Conservation (phyloP, 148 eudicot species). For the Amaranthus palmeri region DNA sequence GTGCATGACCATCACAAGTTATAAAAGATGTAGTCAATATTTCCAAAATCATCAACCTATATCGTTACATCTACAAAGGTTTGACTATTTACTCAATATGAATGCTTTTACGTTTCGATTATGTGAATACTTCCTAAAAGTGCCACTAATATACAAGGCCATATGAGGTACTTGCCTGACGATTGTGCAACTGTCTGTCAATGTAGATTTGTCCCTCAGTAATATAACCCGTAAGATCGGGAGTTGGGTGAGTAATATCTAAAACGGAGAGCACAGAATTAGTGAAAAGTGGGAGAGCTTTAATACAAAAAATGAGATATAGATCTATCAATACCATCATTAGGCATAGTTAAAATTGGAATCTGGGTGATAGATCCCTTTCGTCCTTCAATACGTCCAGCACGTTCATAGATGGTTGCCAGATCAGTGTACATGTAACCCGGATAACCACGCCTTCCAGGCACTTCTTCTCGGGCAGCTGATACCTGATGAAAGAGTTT, state of each 20-base stretch:
- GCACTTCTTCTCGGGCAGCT: conserved; percentile 99
- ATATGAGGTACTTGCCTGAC: conserved; percentile 56
- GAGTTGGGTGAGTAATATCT: conserved; percentile 99
- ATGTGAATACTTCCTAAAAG: not conserved
- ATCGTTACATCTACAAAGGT: not conserved
- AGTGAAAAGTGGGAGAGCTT: not conserved
- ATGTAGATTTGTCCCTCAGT: conserved; percentile 99
- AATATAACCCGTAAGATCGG: conserved; percentile 98
- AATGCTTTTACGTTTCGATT: not conserved
- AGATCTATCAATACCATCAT: conserved; percentile 58
- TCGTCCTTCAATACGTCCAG: conserved; percentile 98
- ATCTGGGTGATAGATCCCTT: conserved; percentile 94
- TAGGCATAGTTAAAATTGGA: conserved; percentile 97
- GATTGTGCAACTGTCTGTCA: conserved; percentile 91
- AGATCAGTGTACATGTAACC: conserved; percentile 99
- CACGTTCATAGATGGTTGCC: conserved; percentile 98
- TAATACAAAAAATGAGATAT: no score
- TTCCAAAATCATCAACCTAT: not conserved
- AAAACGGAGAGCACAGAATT: conserved; percentile 18
- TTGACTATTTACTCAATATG: not conserved
- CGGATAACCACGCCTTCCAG: conserved; percentile 99
- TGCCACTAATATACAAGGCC: not conserved
- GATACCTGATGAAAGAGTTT: conserved; percentile 56
- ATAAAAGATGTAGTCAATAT: not conserved
- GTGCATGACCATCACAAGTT: conserved; percentile 24